Conservation (phyloP, 2,329 filamentous ascomycete genomes). For the Metarhizium robertsii region DNA sequence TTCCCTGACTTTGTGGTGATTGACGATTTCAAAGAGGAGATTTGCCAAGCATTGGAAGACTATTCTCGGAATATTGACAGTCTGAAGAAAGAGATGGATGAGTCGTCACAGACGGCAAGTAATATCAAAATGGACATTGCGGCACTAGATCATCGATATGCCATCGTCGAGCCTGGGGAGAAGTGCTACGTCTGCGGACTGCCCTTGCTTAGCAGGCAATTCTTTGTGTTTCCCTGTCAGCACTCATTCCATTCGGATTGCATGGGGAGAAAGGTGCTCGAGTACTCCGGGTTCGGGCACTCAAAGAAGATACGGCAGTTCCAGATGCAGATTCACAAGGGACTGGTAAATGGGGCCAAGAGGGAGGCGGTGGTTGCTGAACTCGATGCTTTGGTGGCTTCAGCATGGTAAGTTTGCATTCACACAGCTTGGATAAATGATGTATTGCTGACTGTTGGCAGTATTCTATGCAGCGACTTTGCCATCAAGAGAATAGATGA, state of each 20-base stretch:
- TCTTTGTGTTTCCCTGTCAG: slow-evolving; percentile 98
- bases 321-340: slow-evolving; percentile 74
- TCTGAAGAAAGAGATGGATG: slow-evolving; percentile 91
- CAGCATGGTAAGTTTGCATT: slow-evolving; percentile 59
- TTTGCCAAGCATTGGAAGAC: slow-evolving; percentile 85
- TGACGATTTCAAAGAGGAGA: slow-evolving; percentile 98
- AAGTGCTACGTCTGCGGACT: slow-evolving; percentile 83
- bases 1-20: slow-evolving; percentile 98
- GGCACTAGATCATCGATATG: slow-evolving; percentile 78
- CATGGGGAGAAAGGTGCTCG: slow-evolving; percentile 74
- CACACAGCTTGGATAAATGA: neutral
- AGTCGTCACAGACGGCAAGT: slow-evolving; percentile 75
- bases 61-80: slow-evolving; percentile 86
- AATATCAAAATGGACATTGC: slow-evolving; percentile 89
- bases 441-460: slow-evolving; percentile 22
- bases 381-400: slow-evolving; percentile 83
- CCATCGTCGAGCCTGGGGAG: slow-evolving; percentile 93
- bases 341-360: slow-evolving; percentile 57
- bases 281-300: slow-evolving; percentile 67
- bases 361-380: slow-evolving; percentile 80
- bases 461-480: slow-evolving; percentile 88
- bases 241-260: slow-evolving; percentile 97
- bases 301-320: slow-evolving; percentile 75
- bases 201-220: slow-evolving; percentile 80
- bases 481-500: slow-evolving; percentile 92